These are phyloP conservation scores for Leucoagaricus sp. DNA, from an alignment of 1,284 basidiomycete genomes.

Conservation along the genomic window DNA sequence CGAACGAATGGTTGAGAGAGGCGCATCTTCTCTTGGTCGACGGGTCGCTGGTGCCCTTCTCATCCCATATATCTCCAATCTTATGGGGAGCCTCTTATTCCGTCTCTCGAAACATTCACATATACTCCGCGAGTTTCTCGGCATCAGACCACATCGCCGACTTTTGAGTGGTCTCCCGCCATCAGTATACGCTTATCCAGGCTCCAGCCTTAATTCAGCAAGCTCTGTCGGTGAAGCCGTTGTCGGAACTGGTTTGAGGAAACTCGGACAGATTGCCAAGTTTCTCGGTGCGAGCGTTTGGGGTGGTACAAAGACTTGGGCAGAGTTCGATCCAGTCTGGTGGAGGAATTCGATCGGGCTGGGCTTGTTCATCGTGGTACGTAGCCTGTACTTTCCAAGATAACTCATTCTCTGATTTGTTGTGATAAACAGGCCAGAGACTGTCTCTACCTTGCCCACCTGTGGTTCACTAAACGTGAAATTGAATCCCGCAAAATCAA, in stretches of 20 bases:
- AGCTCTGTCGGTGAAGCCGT: neutral
- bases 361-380: conserved; percentile 65
- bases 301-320: conserved; percentile 60
- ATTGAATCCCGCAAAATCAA: conserved; percentile 65
- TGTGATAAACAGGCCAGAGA: conserved; percentile 56
- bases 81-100: conserved; percentile 63
- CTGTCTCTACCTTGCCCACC: conserved; percentile 60
- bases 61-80: conserved; percentile 61
- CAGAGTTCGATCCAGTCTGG: conserved; percentile 74
- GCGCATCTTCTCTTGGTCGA: conserved; percentile 60
- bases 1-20: conserved; percentile 56
- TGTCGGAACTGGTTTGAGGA: conserved; percentile 21
- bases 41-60: conserved; percentile 65
- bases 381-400: conserved; percentile 23
- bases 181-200: conserved; percentile 7
- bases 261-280: conserved; percentile 25
- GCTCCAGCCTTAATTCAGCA: neutral
- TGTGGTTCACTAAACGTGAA: conserved; percentile 70
- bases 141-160: conserved; percentile 32
- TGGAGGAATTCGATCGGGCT: conserved; percentile 75
- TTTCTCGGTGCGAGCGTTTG: conserved; percentile 44
- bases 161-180: conserved; percentile 20
- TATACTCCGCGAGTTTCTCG: conserved; percentile 56
- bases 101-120: conserved; percentile 50
- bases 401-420: neutral